Evolutionary conservation across 2,329 filamentous ascomycete genomes (phyloP).

Genomic region (Passalora sequoiae): DNA sequence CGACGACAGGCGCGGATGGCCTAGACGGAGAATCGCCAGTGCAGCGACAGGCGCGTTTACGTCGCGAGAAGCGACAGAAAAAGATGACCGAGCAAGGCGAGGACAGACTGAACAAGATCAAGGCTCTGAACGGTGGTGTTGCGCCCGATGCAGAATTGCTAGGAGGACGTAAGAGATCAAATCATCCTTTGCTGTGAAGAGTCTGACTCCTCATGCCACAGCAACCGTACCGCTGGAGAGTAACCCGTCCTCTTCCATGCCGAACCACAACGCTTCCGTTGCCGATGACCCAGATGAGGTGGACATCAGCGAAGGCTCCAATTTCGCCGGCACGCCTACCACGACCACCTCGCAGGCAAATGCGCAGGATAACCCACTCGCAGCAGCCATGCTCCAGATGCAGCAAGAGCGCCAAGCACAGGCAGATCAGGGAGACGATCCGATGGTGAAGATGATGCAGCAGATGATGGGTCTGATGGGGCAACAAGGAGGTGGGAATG

Average conservation of each 20-base stretch:
- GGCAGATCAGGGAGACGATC: conserved; percentile 47
- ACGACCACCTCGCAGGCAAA: conserved; percentile 7
- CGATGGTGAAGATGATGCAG: conserved; percentile 69
- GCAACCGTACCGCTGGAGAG: conserved; percentile 23
- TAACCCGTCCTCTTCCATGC: neutral
- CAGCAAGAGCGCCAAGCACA: conserved; percentile 19
- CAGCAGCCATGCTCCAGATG: conserved; percentile 31
- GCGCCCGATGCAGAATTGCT: conserved; percentile 32
- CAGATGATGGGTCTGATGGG: conserved; percentile 46
- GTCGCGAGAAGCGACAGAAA: conserved; percentile 73
- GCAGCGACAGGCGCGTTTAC: conserved; percentile 61
- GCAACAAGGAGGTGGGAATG: conserved; percentile 16
- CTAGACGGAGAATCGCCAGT: conserved; percentile 38
- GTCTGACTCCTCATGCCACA: conserved; percentile 14
- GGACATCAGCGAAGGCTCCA: conserved; percentile 51
- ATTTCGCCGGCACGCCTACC: conserved; percentile 16
- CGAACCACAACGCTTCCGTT: conserved; percentile 30
- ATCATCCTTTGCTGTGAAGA: neutral
- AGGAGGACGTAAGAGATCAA: conserved; percentile 22
- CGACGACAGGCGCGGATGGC: conserved; percentile 22
- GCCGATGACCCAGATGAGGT: conserved; percentile 64
- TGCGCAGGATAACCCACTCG: conserved; percentile 24
- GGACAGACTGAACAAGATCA: conserved; percentile 68
- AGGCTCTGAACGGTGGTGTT: conserved; percentile 54
- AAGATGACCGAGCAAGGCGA: conserved; percentile 70